Percentiles rank a stretch among this genome's conserved stretches.
Conservation (phyloP, 2,329 filamentous ascomycete species). For the Trichoderma arundinaceum region DNA sequence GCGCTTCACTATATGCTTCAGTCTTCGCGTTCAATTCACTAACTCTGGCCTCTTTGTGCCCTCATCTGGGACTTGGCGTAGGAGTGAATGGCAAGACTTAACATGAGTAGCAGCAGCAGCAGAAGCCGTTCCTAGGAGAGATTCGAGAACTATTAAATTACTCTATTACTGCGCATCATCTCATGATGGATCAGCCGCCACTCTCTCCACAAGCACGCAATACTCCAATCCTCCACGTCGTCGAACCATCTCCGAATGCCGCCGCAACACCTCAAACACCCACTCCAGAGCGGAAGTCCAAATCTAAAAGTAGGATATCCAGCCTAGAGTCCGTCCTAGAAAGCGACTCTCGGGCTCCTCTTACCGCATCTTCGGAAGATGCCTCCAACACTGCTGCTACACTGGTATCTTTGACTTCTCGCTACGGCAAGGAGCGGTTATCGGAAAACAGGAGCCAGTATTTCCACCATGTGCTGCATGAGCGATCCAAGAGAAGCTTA, state of each 20-base stretch:
- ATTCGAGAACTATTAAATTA: too few species aligned
- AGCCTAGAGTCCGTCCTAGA: constrained; percentile 43
- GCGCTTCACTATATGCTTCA: too few species aligned
- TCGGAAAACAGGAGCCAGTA: constrained; percentile 41
- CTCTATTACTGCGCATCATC: too few species aligned
- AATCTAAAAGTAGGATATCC: constrained; percentile 33
- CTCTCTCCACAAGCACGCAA: not conserved
- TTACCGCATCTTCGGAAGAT: not conserved
- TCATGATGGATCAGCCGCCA: not conserved
- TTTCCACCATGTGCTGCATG: constrained; percentile 54
- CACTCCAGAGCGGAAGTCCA: constrained; percentile 34
- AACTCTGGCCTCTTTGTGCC: too few species aligned
- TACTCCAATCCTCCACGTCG: not conserved
- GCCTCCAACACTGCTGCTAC: not conserved
- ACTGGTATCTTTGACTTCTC: constrained; percentile 31
- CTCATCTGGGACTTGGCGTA: too few species aligned
- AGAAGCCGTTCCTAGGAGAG: too few species aligned
- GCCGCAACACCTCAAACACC: not conserved
- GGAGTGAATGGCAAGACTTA: too few species aligned
- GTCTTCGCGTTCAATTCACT: too few species aligned
- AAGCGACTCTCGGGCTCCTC: constrained; percentile 34
- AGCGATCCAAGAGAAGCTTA: constrained; percentile 36
- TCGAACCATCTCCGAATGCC: not conserved
- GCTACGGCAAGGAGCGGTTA: constrained; percentile 15
- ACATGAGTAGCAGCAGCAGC: too few species aligned